A percentile compares a stretch with the other conserved stretches of the same genome.
phyloP scores from a whole-genome alignment of 768 basidiomycete genomes.

The Pisolithus microcarpus region DNA sequence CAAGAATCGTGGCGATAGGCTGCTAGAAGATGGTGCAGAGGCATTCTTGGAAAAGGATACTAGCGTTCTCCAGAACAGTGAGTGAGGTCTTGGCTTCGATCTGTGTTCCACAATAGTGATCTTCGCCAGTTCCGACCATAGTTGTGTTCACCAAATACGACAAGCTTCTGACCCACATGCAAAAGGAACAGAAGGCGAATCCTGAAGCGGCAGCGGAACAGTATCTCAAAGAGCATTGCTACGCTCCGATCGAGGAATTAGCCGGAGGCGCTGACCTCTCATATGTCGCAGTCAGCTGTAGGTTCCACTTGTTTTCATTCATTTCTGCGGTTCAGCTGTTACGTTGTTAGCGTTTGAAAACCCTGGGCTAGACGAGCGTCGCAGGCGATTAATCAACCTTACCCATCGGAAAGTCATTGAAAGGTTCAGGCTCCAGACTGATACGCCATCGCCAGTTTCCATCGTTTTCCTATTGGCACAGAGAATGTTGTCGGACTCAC shows the following conservation, averaged over 20 bases:
- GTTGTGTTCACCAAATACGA: too few relatives aligned
- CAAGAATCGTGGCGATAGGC: not conserved
- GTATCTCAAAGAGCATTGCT: not conserved
- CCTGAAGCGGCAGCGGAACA: not conserved
- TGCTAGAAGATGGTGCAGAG: not conserved
- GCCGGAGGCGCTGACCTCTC: not conserved
- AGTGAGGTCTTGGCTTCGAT: not conserved
- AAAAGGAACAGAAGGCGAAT: conserved; percentile 1
- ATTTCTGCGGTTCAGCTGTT: too few relatives aligned
- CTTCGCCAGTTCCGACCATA: not conserved
- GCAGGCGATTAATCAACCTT: not conserved
- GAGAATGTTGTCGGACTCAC: not conserved
- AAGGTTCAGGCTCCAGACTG: not conserved
- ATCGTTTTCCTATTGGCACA: not conserved
- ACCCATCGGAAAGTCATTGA: not conserved
- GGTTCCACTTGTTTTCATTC: too few relatives aligned
- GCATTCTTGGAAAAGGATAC: not conserved
- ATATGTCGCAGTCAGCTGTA: not conserved
- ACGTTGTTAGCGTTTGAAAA: not conserved
- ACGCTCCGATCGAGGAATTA: not conserved
- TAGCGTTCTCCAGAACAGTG: not conserved
- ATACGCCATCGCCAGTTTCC: not conserved
- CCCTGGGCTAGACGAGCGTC: too few relatives aligned
- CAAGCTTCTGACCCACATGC: not conserved
- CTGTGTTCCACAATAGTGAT: too few relatives aligned